phyloP scores from a whole-genome alignment of 2,329 filamentous ascomycete genomes.

The Trichophaea hybrida region DNA sequence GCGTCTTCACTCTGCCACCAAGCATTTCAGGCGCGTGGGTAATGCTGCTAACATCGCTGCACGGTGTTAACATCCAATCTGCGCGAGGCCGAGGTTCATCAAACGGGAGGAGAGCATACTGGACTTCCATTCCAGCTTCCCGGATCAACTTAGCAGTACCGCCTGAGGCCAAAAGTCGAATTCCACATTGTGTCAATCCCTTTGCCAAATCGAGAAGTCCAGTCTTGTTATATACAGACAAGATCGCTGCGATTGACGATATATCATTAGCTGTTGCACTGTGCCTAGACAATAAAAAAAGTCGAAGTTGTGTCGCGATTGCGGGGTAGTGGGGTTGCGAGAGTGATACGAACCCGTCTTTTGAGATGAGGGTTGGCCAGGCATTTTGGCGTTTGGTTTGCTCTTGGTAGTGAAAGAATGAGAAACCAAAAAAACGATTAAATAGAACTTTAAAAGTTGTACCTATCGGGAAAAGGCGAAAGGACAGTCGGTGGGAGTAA shows the following conservation, averaged over 20 bases:
- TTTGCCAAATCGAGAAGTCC: constrained; percentile 85
- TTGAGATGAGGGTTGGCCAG: not conserved
- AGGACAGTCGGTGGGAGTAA: too few species aligned
- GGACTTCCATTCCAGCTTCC: constrained; percentile 87
- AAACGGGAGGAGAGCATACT: constrained; percentile 44
- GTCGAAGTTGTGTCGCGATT: constrained; percentile 5
- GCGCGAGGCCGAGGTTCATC: not conserved
- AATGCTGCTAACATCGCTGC: constrained; percentile 89
- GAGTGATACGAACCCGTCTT: constrained; percentile 2
- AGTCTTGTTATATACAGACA: constrained; percentile 98
- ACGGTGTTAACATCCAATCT: constrained; percentile 1
- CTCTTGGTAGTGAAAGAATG: not conserved
- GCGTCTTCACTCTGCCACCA: constrained; percentile 80
- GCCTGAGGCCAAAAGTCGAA: constrained; percentile 83
- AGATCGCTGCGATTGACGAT: constrained; percentile 52
- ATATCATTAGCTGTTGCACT: not conserved
- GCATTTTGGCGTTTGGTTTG: constrained; percentile 8
- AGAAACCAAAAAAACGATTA: constrained; percentile 9
- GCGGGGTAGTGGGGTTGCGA: not conserved
- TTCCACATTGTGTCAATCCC: constrained; percentile 74
- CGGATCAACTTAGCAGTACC: constrained; percentile 94
- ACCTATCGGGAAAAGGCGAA: not conserved
- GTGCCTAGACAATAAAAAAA: constrained; percentile 9
- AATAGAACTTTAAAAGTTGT: not conserved
- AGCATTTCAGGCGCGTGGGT: constrained; percentile 97